Percentiles rank a stretch among this genome's conserved stretches.
Conservation (phyloP, 768 basidiomycete genomes). For the Auriscalpium vulgare region DNA sequence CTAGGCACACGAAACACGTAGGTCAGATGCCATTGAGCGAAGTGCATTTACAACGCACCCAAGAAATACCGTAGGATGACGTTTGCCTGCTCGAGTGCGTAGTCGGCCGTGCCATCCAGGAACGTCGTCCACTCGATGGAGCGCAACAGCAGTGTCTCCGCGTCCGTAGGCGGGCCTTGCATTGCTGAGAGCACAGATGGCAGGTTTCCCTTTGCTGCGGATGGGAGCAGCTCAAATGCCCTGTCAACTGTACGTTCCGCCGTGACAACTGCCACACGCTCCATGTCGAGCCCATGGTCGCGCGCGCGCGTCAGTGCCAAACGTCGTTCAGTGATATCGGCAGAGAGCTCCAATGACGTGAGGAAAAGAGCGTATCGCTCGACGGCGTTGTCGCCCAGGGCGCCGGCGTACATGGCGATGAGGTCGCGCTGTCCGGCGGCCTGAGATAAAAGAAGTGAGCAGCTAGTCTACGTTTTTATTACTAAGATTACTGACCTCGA, state of each 20-base stretch:
- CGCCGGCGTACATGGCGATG: constrained; percentile 90
- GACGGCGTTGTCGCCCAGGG: constrained; percentile 83
- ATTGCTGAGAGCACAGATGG: constrained; percentile 7
- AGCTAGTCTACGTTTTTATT: not conserved
- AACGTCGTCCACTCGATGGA: constrained; percentile 94
- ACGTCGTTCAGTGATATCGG: constrained; percentile 56
- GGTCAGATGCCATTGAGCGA: not conserved
- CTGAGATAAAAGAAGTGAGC: constrained; percentile 27
- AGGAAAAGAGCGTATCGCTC: constrained; percentile 91
- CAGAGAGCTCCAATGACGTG: constrained; percentile 59
- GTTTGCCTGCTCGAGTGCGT: constrained; percentile 82
- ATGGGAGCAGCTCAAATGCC: constrained; percentile 42
- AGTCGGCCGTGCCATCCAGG: constrained; percentile 59
- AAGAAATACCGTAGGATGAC: constrained; percentile 87
- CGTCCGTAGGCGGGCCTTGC: constrained; percentile 34
- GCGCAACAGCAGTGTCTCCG: constrained; percentile 62
- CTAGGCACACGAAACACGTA: constrained; percentile 27
- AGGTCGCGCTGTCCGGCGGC: constrained; percentile 73
- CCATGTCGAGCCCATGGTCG: constrained; percentile 79
- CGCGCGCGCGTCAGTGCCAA: constrained; percentile 66
- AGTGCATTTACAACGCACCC: constrained; percentile 39
- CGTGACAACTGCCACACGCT: constrained; percentile 69
- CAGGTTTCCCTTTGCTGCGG: constrained; percentile 4
- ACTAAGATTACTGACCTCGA: constrained; percentile 49
- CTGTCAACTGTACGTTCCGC: constrained; percentile 73